phyloP scores from a whole-genome alignment of 2,329 filamentous ascomycete genomes.

The Paraconiothyrium brasiliense region DNA sequence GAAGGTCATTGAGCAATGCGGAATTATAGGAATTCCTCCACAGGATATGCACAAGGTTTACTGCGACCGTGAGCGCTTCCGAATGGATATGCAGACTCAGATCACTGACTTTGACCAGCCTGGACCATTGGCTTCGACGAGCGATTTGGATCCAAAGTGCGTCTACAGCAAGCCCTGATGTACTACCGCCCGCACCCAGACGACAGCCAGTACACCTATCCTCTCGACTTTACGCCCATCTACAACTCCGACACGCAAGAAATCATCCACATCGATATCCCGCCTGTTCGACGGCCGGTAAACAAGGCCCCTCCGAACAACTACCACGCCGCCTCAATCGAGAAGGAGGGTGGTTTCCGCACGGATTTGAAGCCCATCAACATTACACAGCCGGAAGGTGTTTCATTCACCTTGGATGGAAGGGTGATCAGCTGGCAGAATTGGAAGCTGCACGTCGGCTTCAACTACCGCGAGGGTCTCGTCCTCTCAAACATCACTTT shows the following conservation, averaged over 20 bases:
- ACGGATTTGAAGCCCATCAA: slow-evolving; percentile 85
- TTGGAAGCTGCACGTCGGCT: slow-evolving; percentile 91
- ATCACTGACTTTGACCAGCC: slow-evolving; percentile 55
- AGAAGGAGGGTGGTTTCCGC: slow-evolving; percentile 78
- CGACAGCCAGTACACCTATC: slow-evolving; percentile 89
- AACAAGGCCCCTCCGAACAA: slow-evolving; percentile 78
- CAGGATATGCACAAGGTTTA: slow-evolving; percentile 95
- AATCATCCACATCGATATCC: slow-evolving; percentile 85
- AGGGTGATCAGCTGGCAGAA: slow-evolving; percentile 87
- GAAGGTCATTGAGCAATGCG: slow-evolving; percentile 90
- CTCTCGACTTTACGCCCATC: slow-evolving; percentile 93
- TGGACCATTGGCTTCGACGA: slow-evolving; percentile 97
- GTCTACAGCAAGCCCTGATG: slow-evolving; percentile 93
- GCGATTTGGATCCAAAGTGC: slow-evolving; percentile 79
- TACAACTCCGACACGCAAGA: slow-evolving; percentile 81
- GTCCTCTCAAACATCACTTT: slow-evolving; percentile 90
- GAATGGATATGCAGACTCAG: neutral
- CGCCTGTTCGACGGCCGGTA: slow-evolving; percentile 77
- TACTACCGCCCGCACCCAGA: slow-evolving; percentile 90
- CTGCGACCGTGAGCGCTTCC: slow-evolving; percentile 74
- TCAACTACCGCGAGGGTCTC: slow-evolving; percentile 93
- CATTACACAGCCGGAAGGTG: slow-evolving; percentile 87
- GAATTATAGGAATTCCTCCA: slow-evolving; percentile 79
- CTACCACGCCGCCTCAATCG: slow-evolving; percentile 78
- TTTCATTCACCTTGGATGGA: slow-evolving; percentile 82